Conservation (phyloP, 2,329 filamentous ascomycete genomes). For the Ciborinia camelliae region DNA sequence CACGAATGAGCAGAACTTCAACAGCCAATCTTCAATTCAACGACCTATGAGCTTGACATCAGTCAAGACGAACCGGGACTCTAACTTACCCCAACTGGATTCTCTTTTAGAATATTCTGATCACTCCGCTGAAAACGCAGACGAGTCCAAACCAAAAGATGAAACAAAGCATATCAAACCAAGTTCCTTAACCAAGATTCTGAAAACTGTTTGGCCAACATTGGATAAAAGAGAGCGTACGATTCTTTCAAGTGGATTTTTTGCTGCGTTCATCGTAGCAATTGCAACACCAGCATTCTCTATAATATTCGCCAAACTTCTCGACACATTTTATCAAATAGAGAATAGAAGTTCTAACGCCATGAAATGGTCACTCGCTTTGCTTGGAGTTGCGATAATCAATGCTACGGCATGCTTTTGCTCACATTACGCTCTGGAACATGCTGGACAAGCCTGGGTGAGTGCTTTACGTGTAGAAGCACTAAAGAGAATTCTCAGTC, state of each 20-base stretch:
- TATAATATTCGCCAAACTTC: conserved; percentile 68
- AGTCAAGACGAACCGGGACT: background rate
- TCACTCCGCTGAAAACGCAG: background rate
- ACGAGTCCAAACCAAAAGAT: background rate
- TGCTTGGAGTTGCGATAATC: conserved; percentile 63
- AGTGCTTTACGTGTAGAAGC: conserved; percentile 66
- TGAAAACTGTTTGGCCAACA: conserved; percentile 67
- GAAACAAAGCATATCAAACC: conserved; percentile 18
- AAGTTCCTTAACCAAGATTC: conserved; percentile 50
- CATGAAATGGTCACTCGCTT: conserved; percentile 61
- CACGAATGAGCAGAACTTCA: background rate
- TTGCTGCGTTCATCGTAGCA: conserved; percentile 35
- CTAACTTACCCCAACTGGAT: background rate
- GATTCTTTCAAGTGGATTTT: conserved; percentile 57
- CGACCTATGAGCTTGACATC: background rate
- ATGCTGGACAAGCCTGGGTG: conserved; percentile 72
- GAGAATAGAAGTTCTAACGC: conserved; percentile 27
- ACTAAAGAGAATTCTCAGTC: conserved; percentile 66
- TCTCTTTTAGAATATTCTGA: background rate
- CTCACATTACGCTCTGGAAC: conserved; percentile 69
- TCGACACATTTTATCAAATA: conserved; percentile 63
- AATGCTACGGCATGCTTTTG: conserved; percentile 65
- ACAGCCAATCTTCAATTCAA: background rate
- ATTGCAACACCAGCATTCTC: conserved; percentile 59
- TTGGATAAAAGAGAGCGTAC: conserved; percentile 51